Evolutionary conservation across 768 basidiomycete genomes (phyloP).

Genomic region (Lactifluus pinguis): DNA sequence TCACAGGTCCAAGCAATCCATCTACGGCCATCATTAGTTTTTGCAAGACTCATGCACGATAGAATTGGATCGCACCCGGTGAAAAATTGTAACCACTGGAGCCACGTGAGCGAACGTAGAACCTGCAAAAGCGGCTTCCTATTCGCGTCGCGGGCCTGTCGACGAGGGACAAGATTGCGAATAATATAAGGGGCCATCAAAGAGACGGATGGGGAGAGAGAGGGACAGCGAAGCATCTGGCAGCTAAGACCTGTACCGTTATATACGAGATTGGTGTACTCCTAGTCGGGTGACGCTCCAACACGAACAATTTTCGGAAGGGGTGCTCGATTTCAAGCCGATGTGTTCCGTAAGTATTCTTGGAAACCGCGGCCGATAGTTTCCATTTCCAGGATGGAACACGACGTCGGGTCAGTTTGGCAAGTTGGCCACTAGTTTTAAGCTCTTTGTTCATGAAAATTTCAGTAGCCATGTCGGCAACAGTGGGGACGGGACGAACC

Average conservation of each 20-base stretch:
- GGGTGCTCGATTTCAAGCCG: background rate
- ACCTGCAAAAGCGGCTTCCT: constrained; percentile 32
- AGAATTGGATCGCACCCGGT: constrained; percentile 33
- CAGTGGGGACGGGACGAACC: background rate
- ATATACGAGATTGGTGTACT: background rate
- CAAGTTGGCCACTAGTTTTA: no score
- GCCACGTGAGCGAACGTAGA: constrained; percentile 32
- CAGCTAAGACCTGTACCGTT: background rate
- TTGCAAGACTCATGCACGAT: background rate
- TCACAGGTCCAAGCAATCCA: constrained; percentile 87
- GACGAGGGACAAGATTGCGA: constrained; percentile 9
- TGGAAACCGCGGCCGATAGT: background rate
- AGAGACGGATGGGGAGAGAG: background rate
- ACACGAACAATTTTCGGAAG: background rate
- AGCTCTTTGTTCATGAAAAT: no score
- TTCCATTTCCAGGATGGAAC: background rate
- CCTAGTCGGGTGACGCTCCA: background rate
- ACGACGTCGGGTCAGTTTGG: background rate
- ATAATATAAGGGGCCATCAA: constrained; percentile 15
- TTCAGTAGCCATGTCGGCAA: no score
- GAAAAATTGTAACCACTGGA: constrained; percentile 48
- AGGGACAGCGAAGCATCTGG: background rate
- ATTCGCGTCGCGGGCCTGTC: background rate
- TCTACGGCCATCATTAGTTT: constrained; percentile 26
- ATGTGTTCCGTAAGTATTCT: background rate